Evolutionary conservation across 2,329 filamentous ascomycete genomes (phyloP).

Genomic region (Orbilia quercus): DNA sequence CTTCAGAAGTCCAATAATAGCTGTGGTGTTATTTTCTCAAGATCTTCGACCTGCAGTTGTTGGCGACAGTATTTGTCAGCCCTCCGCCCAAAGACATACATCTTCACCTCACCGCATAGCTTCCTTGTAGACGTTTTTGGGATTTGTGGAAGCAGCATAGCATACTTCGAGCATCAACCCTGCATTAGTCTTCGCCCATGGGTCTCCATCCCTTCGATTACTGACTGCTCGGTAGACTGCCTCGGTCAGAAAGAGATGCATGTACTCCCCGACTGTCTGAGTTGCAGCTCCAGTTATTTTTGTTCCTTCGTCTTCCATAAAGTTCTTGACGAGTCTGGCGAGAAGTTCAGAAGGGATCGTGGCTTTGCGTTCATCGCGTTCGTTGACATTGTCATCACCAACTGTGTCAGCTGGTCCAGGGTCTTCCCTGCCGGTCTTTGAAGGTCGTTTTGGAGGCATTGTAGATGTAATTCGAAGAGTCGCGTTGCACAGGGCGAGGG

Average conservation of each 20-base stretch:
- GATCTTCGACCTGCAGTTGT: constrained; percentile 42
- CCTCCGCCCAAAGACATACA: not conserved
- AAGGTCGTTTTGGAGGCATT: constrained; percentile 47
- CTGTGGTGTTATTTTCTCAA: constrained; percentile 52
- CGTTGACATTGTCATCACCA: constrained; percentile 8
- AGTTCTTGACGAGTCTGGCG: constrained; percentile 52
- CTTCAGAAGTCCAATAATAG: constrained; percentile 55
- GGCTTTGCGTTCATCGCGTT: constrained; percentile 28
- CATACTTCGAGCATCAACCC: constrained; percentile 53
- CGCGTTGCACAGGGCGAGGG: too few species aligned
- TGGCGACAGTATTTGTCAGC: constrained; percentile 47
- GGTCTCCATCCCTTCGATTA: constrained; percentile 50
- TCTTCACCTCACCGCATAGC: not conserved
- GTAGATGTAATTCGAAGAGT: not conserved
- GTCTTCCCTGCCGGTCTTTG: constrained; percentile 33
- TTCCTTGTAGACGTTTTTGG: constrained; percentile 6
- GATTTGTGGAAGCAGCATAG: constrained; percentile 16
- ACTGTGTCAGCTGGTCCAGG: constrained; percentile 3
- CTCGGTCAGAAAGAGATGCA: constrained; percentile 53
- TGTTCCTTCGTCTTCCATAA: constrained; percentile 52
- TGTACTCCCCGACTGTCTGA: constrained; percentile 50
- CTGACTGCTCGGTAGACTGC: constrained; percentile 53
- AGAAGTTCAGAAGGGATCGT: constrained; percentile 50
- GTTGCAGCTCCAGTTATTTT: constrained; percentile 49
- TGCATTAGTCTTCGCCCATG: constrained; percentile 51